Evolutionary conservation across 345 rosid genomes (phyloP), one percentile per base, ranked within the genome.

Genomic region (Capsella bursapastoris): DNA sequence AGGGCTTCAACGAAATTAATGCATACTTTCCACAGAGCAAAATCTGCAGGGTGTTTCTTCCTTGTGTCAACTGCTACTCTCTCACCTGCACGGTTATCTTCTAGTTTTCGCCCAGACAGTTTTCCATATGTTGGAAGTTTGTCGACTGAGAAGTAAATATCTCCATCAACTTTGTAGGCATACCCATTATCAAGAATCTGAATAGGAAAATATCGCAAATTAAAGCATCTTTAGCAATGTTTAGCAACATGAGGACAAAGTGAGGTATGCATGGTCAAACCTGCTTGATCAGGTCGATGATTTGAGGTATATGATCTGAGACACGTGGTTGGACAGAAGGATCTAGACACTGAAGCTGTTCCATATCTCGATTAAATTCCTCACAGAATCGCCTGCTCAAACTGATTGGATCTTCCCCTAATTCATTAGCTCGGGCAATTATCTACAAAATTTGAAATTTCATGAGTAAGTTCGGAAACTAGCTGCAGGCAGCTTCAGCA

Each of bases 21-120:
- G 35, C 76, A 0, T 82, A 86, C 98, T 85, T 94, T 94, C 98
- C 98, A 94, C 49, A 94, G 81, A 71, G 96, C 96, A 82, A 94
- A 94, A 82, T 94, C 96, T 25, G 98, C 98, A 9, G 96, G 98
- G 78, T 91, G 85, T 77, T 79, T 88, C 86, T 91, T 94, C 81
- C 97, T 88, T 0, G 88, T 80, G 84, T 94, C 92, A 70, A 94
- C 90, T 73, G 96, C 84, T 55, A 94, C 95, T 70, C 96, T 89
- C 82, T 94, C 98, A 53, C 97, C 98, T 34, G 96, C 97, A 63
- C 97, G 87, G 78, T 94, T 94, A 72, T 94, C 98, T 78, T 87
- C 97, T 73, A 90, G 74, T 58, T 85, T 94, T 38, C 97, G 74
- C 61, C 98, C 96, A 71, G 97, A 94, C 74, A 94, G 83, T 64